A percentile compares a stretch with the other conserved stretches of the same genome.
phyloP scores from a whole-genome alignment of 495 filamentous ascomycete genomes.

The Hypoxylon cercidicola region DNA sequence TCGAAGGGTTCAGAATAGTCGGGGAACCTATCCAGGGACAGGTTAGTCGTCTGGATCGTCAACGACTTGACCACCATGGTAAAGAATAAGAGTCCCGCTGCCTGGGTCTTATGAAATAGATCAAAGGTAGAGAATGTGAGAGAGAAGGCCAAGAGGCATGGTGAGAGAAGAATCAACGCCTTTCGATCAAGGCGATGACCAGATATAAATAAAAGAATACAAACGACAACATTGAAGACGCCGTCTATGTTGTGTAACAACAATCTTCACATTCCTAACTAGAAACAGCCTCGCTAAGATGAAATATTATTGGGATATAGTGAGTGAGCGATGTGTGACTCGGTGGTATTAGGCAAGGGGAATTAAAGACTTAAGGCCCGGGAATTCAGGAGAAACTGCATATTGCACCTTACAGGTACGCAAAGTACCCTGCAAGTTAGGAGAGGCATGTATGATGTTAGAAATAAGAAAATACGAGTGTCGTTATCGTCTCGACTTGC shows the following conservation, averaged over 20 bases:
- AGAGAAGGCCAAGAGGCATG: constrained; percentile 10
- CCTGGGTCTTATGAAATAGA: constrained; percentile 7
- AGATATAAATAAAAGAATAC: constrained; percentile 16
- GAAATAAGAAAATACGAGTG: constrained; percentile 33
- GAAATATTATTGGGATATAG: constrained; percentile 8
- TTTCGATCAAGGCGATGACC: not conserved
- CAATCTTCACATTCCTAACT: constrained; percentile 6
- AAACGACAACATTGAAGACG: constrained; percentile 22
- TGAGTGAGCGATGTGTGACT: constrained; percentile 8
- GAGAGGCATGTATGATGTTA: constrained; percentile 8
- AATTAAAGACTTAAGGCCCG: constrained; percentile 9
- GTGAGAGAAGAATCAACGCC: not conserved
- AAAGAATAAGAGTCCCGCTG: constrained; percentile 11
- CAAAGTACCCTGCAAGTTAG: constrained; percentile 13
- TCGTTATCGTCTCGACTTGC: constrained; percentile 31
- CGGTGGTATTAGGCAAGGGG: constrained; percentile 7
- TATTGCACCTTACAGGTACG: constrained; percentile 16
- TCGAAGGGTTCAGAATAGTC: constrained; percentile 50
- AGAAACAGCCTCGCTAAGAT: constrained; percentile 17
- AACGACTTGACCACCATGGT: constrained; percentile 46
- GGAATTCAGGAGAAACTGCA: constrained; percentile 14
- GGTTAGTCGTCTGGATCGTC: constrained; percentile 57
- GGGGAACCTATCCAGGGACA: constrained; percentile 54
- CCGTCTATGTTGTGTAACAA: constrained; percentile 23
- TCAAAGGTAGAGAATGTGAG: not conserved